These are phyloP conservation scores for Phytopythium chamaehyphon DNA, from an alignment of 352 stramenopile species.

Conservation along the genomic window DNA sequence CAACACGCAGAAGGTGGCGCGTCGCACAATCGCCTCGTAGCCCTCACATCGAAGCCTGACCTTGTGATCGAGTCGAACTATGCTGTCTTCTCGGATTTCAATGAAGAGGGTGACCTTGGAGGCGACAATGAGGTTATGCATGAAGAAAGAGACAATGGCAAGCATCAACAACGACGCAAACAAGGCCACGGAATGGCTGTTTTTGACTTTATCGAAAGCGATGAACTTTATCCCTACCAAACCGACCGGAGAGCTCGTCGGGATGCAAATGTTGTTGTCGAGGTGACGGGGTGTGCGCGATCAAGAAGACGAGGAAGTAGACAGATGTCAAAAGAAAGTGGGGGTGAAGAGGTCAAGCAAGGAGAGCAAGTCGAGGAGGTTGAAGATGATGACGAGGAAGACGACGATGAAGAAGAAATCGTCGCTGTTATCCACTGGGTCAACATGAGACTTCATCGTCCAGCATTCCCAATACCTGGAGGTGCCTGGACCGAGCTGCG, in stretches of 20 bases:
- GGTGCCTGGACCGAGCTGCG: slow-evolving; percentile 12
- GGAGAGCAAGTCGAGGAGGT: background rate
- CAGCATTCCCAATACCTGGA: slow-evolving; percentile 7
- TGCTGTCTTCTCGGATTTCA: slow-evolving; percentile 31
- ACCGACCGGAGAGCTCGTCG: slow-evolving; percentile 26
- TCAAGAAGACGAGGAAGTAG: background rate
- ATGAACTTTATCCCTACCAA: slow-evolving; percentile 51
- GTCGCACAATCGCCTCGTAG: slow-evolving; percentile 21
- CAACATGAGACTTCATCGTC: slow-evolving; percentile 14
- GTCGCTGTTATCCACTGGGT: slow-evolving; percentile 18
- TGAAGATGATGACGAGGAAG: background rate
- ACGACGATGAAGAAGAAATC: slow-evolving; percentile 7
- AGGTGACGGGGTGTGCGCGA: slow-evolving; percentile 17
- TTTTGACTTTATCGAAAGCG: slow-evolving; percentile 36
- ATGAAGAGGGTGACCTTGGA: slow-evolving; percentile 8
- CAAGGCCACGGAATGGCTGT: slow-evolving; percentile 28
- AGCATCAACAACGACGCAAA: slow-evolving; percentile 2
- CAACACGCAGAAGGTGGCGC: slow-evolving; percentile 10
- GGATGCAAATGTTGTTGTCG: slow-evolving; percentile 32
- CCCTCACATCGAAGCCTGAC: slow-evolving; percentile 17
- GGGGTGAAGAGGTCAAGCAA: background rate
- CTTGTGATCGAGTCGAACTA: slow-evolving; percentile 44
- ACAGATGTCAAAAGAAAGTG: background rate
- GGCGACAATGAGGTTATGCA: background rate
- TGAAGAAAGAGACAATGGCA: no score